Conservation (phyloP, 495 filamentous ascomycete genomes). For the Penicillium argentinense region DNA sequence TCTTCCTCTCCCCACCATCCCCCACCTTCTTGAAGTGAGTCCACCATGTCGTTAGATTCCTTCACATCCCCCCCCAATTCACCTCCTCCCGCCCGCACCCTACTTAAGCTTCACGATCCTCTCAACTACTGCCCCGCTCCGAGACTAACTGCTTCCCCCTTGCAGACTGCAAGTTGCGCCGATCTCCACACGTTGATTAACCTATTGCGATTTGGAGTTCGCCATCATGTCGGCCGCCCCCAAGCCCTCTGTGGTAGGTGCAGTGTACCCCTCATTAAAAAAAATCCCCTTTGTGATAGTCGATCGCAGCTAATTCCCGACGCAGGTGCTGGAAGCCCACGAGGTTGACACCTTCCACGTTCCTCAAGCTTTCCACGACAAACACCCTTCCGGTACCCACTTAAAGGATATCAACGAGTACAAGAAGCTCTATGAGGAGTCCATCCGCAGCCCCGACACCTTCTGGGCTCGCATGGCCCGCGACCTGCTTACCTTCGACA, state of each 20-base stretch:
- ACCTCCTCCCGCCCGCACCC: too few relatives aligned
- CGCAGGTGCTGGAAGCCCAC: slow-evolving; percentile 69
- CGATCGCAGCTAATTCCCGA: background rate
- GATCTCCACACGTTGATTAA: background rate
- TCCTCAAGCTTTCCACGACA: slow-evolving; percentile 62
- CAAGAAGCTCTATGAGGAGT: slow-evolving; percentile 91
- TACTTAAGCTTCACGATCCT: too few relatives aligned
- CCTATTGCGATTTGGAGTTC: slow-evolving; percentile 6
- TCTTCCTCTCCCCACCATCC: background rate
- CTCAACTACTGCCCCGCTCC: background rate
- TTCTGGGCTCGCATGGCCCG: slow-evolving; percentile 89
- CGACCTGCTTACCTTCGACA: slow-evolving; percentile 86
- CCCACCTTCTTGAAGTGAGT: background rate
- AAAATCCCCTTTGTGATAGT: too few relatives aligned
- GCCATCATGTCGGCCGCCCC: slow-evolving; percentile 67
- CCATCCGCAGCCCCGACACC: slow-evolving; percentile 83
- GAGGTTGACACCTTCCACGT: slow-evolving; percentile 80
- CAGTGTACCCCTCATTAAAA: too few relatives aligned
- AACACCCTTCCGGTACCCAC: slow-evolving; percentile 69
- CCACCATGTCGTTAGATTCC: background rate
- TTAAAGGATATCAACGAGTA: slow-evolving; percentile 78
- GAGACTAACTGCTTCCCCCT: background rate
- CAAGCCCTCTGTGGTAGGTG: slow-evolving; percentile 66
- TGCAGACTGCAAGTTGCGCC: slow-evolving; percentile 1
- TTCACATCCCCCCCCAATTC: background rate